A percentile compares a stretch with the other conserved stretches of the same genome.
Evolutionary conservation across 345 rosid genomes (phyloP).

Genomic region (Ceriops tagal): DNA sequence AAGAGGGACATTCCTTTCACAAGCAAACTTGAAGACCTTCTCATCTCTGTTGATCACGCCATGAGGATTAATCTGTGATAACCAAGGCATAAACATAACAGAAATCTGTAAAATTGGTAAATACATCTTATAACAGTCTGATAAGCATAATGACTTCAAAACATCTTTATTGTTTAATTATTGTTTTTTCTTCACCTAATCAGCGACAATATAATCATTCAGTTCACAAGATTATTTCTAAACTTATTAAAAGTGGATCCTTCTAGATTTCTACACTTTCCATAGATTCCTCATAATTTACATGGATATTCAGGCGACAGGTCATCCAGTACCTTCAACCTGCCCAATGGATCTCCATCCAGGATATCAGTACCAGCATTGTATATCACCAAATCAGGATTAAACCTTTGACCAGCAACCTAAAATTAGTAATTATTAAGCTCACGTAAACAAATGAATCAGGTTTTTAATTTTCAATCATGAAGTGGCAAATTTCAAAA

Average conservation of each 20-base stretch:
- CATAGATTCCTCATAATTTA: too few relatives aligned
- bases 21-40: constrained; percentile 76
- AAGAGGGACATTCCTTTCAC: constrained; percentile 64
- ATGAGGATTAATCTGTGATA: constrained; percentile 65
- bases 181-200: too few relatives aligned
- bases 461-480: not conserved
- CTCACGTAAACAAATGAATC: not conserved
- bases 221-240: too few relatives aligned
- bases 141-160: not conserved
- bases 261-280: not conserved
- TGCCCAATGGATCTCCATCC: constrained; percentile 93
- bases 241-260: not conserved
- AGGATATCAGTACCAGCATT: constrained; percentile 98
- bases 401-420: constrained; percentile 65
- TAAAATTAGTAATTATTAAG: constrained; percentile 26
- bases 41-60: constrained; percentile 80
- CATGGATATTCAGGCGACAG: not conserved
- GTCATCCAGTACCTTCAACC: constrained; percentile 50
- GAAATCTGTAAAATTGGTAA: not conserved
- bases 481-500: not conserved
- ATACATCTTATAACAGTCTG: not conserved
- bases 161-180: not conserved
- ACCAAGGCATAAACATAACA: constrained; percentile 10
- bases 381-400: constrained; percentile 75
- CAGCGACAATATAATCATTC: too few relatives aligned